Evolutionary conservation across 2,329 filamentous ascomycete genomes (phyloP), one percentile per base, ranked within the genome.

Genomic region (Aspergillus brunneoviolaceus): DNA sequence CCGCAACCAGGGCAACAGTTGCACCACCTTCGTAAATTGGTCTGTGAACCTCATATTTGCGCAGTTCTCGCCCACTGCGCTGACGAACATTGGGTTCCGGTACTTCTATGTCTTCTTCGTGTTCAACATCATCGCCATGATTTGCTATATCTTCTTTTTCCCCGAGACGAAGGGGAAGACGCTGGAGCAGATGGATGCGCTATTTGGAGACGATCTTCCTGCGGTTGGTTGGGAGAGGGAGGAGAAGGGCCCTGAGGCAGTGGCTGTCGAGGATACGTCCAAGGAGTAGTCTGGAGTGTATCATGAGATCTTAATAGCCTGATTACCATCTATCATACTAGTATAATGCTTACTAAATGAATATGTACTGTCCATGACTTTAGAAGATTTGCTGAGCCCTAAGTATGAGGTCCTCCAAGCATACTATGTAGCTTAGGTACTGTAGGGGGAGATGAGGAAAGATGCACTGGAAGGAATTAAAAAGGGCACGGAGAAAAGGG

Each of bases 81-180:
- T 81, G 27, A 67, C 71, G 7, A 63, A 64, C 21, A 68, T 82
- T 55, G 74, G 75, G 5, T 84, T 82, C 67, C 67, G 72, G 25
- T 83, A 81, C 68, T 83, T 80, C 59, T 80, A 80, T 62, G 67
- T 77, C 19, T 80, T 81, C 63, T 75, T 77, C 49, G 79, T 78
- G 12, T 80, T 82, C 65, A 81, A 81, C 60, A 65, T 80, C 60
- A 72, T 78, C 14, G 79, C 73, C 9, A 74, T 75, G 54, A 47
- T 69, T 12, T 59, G 69, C 10, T 67, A 71, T 50, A 73, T 73
- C 59, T 73, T 74, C 59, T 76, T 72, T 58, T 73, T 70, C 54
- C 70, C 71, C 2, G 71, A 74, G 61, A 73, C 71, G 4, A 67
- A 66, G 47, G 70, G 70, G 1, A 65, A 67, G 55, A 72, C 71